These are phyloP conservation scores for Aspergillus jensenii DNA, from an alignment of 2,329 filamentous ascomycete genomes.

Conservation along the genomic window DNA sequence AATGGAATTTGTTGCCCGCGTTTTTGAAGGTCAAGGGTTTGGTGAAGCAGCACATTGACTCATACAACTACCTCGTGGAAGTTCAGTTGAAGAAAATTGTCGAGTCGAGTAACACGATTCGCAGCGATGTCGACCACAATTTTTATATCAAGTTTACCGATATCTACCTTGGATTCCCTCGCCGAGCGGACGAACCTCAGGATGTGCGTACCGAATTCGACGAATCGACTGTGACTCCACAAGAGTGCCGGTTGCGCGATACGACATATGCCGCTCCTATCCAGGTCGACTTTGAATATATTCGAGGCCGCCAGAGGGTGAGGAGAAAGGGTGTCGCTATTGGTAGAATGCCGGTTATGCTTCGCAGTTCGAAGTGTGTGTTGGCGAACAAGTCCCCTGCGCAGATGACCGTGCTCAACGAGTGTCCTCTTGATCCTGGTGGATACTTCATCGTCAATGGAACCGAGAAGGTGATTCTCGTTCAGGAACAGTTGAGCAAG, in stretches of 20 bases:
- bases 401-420: constrained; percentile 88
- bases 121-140: constrained; percentile 86
- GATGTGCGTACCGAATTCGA: constrained; percentile 45
- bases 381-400: constrained; percentile 79
- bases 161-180: constrained; percentile 81
- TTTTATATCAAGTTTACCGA: constrained; percentile 94
- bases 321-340: constrained; percentile 74
- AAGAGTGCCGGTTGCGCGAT: constrained; percentile 93
- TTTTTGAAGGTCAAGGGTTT: constrained; percentile 97
- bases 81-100: constrained; percentile 97
- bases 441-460: constrained; percentile 98
- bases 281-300: constrained; percentile 86
- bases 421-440: constrained; percentile 92
- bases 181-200: constrained; percentile 72
- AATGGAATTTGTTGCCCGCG: constrained; percentile 95
- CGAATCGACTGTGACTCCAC: constrained; percentile 70
- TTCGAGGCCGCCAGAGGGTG: constrained; percentile 75
- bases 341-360: constrained; percentile 92
- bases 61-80: constrained; percentile 97
- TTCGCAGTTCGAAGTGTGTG: constrained; percentile 91
- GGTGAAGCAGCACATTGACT: constrained; percentile 97
- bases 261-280: constrained; percentile 98
- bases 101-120: constrained; percentile 81
- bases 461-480: constrained; percentile 97
- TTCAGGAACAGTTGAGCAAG: constrained; percentile 98